These are phyloP conservation scores for Neurospora sp. DNA, from an alignment of 495 filamentous ascomycete species.

Conservation along the genomic window DNA sequence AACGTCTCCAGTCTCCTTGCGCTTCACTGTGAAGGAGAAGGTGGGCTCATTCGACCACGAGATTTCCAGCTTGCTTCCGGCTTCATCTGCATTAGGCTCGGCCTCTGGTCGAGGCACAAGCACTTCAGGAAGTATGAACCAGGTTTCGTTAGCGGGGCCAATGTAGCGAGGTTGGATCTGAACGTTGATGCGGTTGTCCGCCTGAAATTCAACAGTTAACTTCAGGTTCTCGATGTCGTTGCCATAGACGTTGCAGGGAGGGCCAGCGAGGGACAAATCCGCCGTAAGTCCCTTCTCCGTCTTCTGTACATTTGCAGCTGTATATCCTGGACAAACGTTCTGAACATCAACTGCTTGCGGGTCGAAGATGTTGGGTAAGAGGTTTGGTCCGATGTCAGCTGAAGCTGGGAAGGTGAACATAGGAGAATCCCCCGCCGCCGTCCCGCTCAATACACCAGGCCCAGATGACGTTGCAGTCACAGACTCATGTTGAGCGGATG, in stretches of 20 bases:
- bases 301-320: conserved; percentile 48
- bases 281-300: conserved; percentile 44
- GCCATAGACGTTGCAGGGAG: conserved; percentile 63
- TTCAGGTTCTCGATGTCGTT: conserved; percentile 55
- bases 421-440: conserved; percentile 1
- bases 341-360: conserved; percentile 64
- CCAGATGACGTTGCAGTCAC: background rate
- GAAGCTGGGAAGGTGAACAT: conserved; percentile 39
- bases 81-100: conserved; percentile 25
- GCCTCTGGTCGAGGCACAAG: conserved; percentile 50
- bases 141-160: conserved; percentile 52
- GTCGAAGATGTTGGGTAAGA: conserved; percentile 65
- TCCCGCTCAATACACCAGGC: background rate
- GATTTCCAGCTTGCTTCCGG: conserved; percentile 44
- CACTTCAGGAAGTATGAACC: conserved; percentile 56
- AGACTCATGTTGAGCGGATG: background rate
- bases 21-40: conserved; percentile 64
- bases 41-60: conserved; percentile 52
- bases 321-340: conserved; percentile 67
- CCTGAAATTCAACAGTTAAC: conserved; percentile 63
- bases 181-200: conserved; percentile 61
- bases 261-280: conserved; percentile 54
- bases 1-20: conserved; percentile 51
- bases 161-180: conserved; percentile 64
- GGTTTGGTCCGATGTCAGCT: conserved; percentile 44